These are phyloP conservation scores for Cicer bijugum DNA, from an alignment of 306 rosid genomes.

Conservation along the genomic window DNA sequence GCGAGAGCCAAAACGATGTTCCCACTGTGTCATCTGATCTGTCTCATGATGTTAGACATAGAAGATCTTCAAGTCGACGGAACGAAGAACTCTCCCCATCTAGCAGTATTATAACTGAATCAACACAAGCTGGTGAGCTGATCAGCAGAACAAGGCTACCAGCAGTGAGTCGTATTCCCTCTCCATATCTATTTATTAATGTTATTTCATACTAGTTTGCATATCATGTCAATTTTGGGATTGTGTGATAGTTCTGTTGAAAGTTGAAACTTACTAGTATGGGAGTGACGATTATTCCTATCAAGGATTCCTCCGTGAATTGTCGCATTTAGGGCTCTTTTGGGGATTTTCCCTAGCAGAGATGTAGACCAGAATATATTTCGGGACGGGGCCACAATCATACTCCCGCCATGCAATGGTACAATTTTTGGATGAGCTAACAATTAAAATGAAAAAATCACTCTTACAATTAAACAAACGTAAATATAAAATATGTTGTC, in stretches of 20 bases:
- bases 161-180: conserved; percentile 47
- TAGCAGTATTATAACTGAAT: conserved; percentile 71
- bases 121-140: conserved; percentile 84
- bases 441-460: no score
- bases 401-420: neutral
- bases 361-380: neutral
- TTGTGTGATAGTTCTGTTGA: conserved; percentile 20
- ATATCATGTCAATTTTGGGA: conserved; percentile 32
- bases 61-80: conserved; percentile 76
- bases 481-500: neutral
- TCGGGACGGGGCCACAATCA: neutral
- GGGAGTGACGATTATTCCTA: neutral
- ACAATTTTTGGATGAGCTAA: neutral
- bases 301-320: neutral
- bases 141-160: conserved; percentile 62
- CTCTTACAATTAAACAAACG: neutral
- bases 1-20: conserved; percentile 69
- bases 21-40: conserved; percentile 57
- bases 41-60: conserved; percentile 69
- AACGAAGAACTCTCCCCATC: conserved; percentile 81
- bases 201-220: conserved; percentile 35
- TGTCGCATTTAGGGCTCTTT: neutral
- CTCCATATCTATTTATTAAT: conserved; percentile 25
- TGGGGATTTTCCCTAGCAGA: neutral
- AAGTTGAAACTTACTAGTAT: conserved; percentile 26